Evolutionary conservation across 2,329 filamentous ascomycete genomes (phyloP).

Genomic region (Talaromyces verruculosus): DNA sequence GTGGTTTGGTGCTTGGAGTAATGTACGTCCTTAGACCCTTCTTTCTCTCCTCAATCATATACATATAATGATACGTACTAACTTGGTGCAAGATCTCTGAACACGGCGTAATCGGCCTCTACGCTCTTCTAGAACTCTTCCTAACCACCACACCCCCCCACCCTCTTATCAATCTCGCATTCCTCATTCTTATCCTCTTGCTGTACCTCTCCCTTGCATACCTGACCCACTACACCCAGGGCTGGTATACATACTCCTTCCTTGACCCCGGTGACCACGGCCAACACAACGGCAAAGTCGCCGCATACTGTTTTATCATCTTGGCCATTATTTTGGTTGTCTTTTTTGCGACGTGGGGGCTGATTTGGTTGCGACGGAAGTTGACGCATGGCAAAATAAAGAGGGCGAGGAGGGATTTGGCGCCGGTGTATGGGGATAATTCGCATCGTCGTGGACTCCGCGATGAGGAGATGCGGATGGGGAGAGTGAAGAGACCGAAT

Average conservation of each 20-base stretch:
- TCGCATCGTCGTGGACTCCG: background rate
- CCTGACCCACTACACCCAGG: conserved; percentile 66
- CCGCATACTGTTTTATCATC: conserved; percentile 63
- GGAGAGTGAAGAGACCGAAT: background rate
- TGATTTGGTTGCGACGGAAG: conserved; percentile 56
- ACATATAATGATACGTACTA: too few relatives aligned
- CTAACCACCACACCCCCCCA: conserved; percentile 64
- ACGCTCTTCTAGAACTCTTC: conserved; percentile 73
- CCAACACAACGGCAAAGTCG: conserved; percentile 53
- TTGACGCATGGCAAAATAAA: conserved; percentile 39
- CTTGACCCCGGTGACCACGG: conserved; percentile 61
- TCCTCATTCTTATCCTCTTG: conserved; percentile 67
- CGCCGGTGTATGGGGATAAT: conserved; percentile 7
- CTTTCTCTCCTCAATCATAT: too few relatives aligned
- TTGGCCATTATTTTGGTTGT: conserved; percentile 56
- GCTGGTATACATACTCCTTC: conserved; percentile 76
- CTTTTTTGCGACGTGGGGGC: conserved; percentile 53
- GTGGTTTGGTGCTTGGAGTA: conserved; percentile 57
- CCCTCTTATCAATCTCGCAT: conserved; percentile 65
- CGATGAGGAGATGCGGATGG: background rate
- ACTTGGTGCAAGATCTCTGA: conserved; percentile 53
- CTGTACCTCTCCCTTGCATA: conserved; percentile 74
- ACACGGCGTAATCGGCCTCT: conserved; percentile 71
- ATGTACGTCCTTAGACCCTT: too few relatives aligned
- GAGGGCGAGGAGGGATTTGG: conserved; percentile 27